These are phyloP conservation scores for Amphibolis antarctica DNA, from an alignment of 106 monocot genomes.

Conservation along the genomic window DNA sequence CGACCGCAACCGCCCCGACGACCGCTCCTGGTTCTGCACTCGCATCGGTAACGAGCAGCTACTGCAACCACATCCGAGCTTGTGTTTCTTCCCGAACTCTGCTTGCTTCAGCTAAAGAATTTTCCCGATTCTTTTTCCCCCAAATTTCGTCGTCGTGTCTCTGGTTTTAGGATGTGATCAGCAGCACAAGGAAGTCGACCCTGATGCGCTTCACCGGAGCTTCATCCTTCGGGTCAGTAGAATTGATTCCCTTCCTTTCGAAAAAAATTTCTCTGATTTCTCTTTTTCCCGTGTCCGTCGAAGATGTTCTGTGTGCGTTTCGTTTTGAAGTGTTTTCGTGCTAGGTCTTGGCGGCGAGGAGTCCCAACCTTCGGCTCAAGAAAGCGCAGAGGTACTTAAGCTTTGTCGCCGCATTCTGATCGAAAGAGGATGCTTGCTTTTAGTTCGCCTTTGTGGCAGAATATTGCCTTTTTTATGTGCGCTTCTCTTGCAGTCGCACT, in stretches of 20 bases:
- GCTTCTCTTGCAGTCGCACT: constrained; percentile 20
- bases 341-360: constrained; percentile 72
- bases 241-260: background rate
- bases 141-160: background rate
- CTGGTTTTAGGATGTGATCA: constrained; percentile 52
- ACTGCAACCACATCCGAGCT: background rate
- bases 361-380: constrained; percentile 56
- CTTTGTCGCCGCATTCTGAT: background rate
- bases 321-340: too few relatives aligned
- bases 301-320: too few relatives aligned
- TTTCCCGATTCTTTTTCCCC: background rate
- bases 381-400: constrained; percentile 32
- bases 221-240: constrained; percentile 51
- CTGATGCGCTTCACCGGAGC: constrained; percentile 42
- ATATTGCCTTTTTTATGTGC: background rate
- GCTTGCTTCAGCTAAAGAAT: background rate
- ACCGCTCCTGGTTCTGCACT: constrained; percentile 72
- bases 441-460: background rate
- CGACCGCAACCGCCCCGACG: constrained; percentile 34
- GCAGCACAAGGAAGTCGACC: constrained; percentile 62
- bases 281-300: too few relatives aligned
- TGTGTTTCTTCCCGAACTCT: background rate
- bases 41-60: constrained; percentile 38
- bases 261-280: background rate
- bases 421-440: background rate